Percentiles rank a stretch among this genome's conserved stretches.
Conservation (phyloP, 306 rosid species). For the Gastrolobium villosum region DNA sequence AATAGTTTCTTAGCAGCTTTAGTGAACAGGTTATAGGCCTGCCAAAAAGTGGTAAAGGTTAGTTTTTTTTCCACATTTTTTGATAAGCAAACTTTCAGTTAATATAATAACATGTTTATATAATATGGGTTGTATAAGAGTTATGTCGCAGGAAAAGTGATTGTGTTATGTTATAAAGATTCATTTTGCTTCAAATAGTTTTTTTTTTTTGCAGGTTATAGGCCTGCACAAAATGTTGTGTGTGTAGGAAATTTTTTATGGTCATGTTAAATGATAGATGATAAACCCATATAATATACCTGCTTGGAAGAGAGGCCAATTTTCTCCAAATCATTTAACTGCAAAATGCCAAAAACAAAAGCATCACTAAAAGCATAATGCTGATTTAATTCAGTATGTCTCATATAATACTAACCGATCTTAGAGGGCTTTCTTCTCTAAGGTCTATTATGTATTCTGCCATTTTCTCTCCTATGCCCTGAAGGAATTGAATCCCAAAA, state of each 20-base stretch:
- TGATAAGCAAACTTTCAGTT: neutral
- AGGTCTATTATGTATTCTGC: constrained; percentile 88
- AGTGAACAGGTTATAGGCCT: constrained; percentile 76
- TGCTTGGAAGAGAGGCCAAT: constrained; percentile 93
- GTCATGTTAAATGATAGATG: too few relatives aligned
- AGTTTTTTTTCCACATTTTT: neutral
- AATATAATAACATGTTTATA: neutral
- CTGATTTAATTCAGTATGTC: neutral
- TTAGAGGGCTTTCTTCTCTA: constrained; percentile 82
- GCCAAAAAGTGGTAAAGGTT: constrained; percentile 24
- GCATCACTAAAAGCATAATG: constrained; percentile 31
- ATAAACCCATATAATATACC: constrained; percentile 64
- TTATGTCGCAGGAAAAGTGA: too few relatives aligned
- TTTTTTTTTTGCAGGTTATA: too few relatives aligned
- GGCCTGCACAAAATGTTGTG: too few relatives aligned
- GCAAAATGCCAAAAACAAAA: constrained; percentile 48
- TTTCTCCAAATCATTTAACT: constrained; percentile 91
- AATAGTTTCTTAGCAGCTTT: constrained; percentile 74
- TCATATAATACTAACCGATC: constrained; percentile 69
- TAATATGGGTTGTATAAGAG: too few relatives aligned
- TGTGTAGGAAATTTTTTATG: too few relatives aligned
- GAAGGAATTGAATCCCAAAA: constrained; percentile 33
- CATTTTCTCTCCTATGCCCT: constrained; percentile 89
- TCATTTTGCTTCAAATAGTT: too few relatives aligned
- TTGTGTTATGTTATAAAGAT: too few relatives aligned